Conservation (phyloP, 1,284 basidiomycete species). For the Vanrija sp. region DNA sequence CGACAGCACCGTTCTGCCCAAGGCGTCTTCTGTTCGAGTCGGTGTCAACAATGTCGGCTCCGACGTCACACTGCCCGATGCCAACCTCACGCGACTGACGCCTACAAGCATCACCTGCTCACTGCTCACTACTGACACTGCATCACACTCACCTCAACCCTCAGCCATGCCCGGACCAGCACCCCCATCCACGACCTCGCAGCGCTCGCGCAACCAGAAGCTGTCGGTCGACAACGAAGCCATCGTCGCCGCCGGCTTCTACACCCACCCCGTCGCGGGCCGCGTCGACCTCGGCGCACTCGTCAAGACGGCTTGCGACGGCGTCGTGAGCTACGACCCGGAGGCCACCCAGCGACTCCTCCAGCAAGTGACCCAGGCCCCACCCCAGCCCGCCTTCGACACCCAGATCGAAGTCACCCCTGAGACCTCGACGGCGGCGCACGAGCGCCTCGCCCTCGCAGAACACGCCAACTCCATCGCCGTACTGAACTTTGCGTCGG, state of each 20-base stretch:
- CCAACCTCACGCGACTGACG: too few species aligned
- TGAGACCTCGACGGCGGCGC: constrained; percentile 10
- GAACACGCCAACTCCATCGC: neutral
- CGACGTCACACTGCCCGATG: too few species aligned
- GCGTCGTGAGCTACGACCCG: constrained; percentile 1
- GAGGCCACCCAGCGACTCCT: neutral
- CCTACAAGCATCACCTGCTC: too few species aligned
- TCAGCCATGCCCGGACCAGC: too few species aligned
- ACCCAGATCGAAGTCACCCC: constrained; percentile 3
- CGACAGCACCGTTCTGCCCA: too few species aligned
- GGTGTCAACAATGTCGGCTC: too few species aligned
- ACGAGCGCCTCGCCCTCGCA: neutral
- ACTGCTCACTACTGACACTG: too few species aligned
- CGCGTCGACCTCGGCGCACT: constrained; percentile 7
- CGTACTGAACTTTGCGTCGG: constrained; percentile 18
- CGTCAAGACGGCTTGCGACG: neutral
- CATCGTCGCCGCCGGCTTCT: constrained; percentile 4
- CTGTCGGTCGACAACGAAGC: constrained; percentile 5
- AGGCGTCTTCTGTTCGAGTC: too few species aligned
- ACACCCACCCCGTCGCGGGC: neutral
- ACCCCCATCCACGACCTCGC: too few species aligned
- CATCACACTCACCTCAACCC: too few species aligned
- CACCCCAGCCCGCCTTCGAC: too few species aligned
- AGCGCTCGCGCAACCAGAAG: too few species aligned
- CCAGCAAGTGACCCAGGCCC: neutral